Base-by-base conservation (phyloP, 495 filamentous ascomycete genomes). In the Podospora comata region DNA sequence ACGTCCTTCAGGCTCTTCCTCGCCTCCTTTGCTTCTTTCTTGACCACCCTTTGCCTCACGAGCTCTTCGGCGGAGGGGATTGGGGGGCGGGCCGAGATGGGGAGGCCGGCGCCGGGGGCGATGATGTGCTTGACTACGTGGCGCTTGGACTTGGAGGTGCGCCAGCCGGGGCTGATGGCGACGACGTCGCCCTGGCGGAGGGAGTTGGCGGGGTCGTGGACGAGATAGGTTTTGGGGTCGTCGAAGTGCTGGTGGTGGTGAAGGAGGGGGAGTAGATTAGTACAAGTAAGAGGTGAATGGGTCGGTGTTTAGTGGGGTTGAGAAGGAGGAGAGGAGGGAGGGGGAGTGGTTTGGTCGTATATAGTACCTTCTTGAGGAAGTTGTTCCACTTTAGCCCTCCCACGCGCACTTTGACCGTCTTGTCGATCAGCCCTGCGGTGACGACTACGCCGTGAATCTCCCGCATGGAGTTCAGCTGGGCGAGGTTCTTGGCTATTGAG, bases 81-180 rank as follows among this genome's bases (percentile, higher is more conserved):
- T 18, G 89, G 79, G 32, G 89, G 86, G 11, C 92, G 84, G 20
- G 84, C 83, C 27, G 85, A 79, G 70, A 92, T 84, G 3, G 85
- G 84, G 11, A 79, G 73, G 7, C 88, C 91, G 67, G 90, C 91
- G 23, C 70, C 30, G 88, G 92, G 56, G 59, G 90, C 87, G 68
- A 96, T 82, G 72, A 96, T 94, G 64, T 84, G 77, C 76, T 90
- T 89, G 27, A 95, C 89, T 34, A 94, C 90, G 77, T 94, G 91
- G 30, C 85, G 88, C 69, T 94, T 91, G 64, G 78, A 75, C 65
- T 88, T 88, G 68, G 85, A 85, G 67, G 84, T 84, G 18, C 88
- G 86, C 74, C 80, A 88, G 56, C 89, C 89, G 23, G 88, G 85
- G 23, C 85, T 85, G 74, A 95, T 91, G 76, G 88, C 86, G n/a